Percentiles rank a stretch among this genome's conserved stretches.
phyloP scores from a whole-genome alignment of 2,329 filamentous ascomycete genomes.

The Trichoderma hamatum region DNA sequence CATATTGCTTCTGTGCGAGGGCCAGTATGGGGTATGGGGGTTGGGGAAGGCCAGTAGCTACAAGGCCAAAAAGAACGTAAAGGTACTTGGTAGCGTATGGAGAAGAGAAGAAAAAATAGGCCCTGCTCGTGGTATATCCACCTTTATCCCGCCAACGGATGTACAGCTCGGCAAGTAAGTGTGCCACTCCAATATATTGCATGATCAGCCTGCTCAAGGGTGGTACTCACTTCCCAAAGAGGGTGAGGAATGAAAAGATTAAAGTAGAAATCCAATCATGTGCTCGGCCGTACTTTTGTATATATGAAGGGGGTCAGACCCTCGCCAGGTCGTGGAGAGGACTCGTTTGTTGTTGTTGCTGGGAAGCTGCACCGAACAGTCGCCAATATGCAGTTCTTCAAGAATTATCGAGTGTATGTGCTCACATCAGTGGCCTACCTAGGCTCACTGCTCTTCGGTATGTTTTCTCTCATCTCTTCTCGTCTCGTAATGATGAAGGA shows the following conservation, averaged over 20 bases:
- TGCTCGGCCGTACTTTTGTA: not conserved
- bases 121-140: slow-evolving; percentile 9
- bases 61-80: not conserved
- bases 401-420: slow-evolving; percentile 26
- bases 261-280: not conserved
- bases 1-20: not conserved
- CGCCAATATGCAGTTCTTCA: slow-evolving; percentile 22
- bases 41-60: not conserved
- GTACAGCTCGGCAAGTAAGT: not conserved
- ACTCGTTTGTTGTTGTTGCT: not conserved
- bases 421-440: slow-evolving; percentile 28
- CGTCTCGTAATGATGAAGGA: not conserved
- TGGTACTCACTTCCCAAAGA: not conserved
- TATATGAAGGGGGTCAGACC: slow-evolving; percentile 4
- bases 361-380: not conserved
- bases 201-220: not conserved
- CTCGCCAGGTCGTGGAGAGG: not conserved
- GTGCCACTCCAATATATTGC: slow-evolving; percentile 5
- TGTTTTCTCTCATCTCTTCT: not conserved
- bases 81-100: not conserved
- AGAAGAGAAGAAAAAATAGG: not conserved
- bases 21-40: slow-evolving; percentile 2
- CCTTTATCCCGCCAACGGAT: slow-evolving; percentile 7
- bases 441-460: slow-evolving; percentile 26
- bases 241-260: not conserved